These are phyloP conservation scores for Bruguiera gymnorhiza DNA, from an alignment of 345 rosid genomes.

Conservation along the genomic window DNA sequence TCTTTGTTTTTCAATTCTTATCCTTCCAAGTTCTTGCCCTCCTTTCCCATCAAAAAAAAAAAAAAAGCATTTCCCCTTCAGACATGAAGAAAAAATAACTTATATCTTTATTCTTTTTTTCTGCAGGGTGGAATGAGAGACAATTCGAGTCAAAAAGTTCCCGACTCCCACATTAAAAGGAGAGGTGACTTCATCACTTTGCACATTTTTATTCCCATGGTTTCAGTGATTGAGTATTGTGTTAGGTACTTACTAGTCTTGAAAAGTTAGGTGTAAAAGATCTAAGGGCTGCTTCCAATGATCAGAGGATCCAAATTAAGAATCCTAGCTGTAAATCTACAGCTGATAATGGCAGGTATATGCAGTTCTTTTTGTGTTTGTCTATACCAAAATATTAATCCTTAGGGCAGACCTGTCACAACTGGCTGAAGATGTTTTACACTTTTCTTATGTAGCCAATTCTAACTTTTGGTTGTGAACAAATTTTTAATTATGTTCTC, in stretches of 20 bases:
- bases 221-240: constrained; percentile 14
- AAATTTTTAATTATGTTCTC: background rate
- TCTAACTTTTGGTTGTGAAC: background rate
- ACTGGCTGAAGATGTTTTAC: background rate
- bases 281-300: constrained; percentile 22
- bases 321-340: constrained; percentile 34
- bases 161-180: constrained; percentile 23
- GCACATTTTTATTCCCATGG: constrained; percentile 12
- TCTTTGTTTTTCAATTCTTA: too few relatives aligned
- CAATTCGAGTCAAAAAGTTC: constrained; percentile 27
- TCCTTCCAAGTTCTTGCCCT: too few relatives aligned
- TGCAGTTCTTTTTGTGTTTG: constrained; percentile 3
- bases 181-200: constrained; percentile 41
- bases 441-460: background rate
- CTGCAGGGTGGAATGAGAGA: constrained; percentile 44
- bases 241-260: constrained; percentile 25
- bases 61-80: too few relatives aligned
- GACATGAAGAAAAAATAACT: too few relatives aligned
- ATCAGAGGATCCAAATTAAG: constrained; percentile 31
- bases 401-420: background rate
- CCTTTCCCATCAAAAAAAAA: too few relatives aligned
- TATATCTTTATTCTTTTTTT: background rate
- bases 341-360: constrained; percentile 44
- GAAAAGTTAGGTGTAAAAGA: constrained; percentile 26
- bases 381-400: background rate